Base-by-base conservation (phyloP, 768 basidiomycete species). In the Boletellus emodensis region DNA sequence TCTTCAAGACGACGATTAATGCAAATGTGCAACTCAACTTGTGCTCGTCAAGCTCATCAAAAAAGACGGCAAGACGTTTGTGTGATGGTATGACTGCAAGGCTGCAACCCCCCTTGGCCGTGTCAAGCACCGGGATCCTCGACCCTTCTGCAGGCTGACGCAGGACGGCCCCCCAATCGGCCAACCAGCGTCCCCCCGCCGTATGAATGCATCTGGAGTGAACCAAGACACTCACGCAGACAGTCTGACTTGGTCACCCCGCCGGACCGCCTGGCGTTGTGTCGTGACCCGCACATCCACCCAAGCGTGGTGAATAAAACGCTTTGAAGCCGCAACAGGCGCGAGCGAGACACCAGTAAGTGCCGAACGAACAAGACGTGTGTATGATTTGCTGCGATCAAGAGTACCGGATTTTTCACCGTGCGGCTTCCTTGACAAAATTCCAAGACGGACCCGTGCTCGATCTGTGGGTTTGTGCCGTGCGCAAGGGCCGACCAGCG, bases 151-250 rank as follows among this genome's bases (percentile, higher is more conserved):
- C 24, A 48, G 37, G 47, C 45, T 37, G 10, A 32, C 18, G 28
- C 11, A 47, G 24, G 46, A 40, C 17, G 20, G 39, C 49, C 18
- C 52, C 44, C 14, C 44, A 42, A 50, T 45, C 3, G 45, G 39
- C 43, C 45, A 39, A 46, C 12, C 48, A 42, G 52, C 61, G 54
- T 61, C 51, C 64, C 63, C 62, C 50, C 45, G n/a, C 34, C 54
- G 40, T 46, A 55, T 66, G 58, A 56, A 54, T 53, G 52, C 51
- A 49, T 53, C 28, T 53, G 35, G 60, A 65, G 60, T 65, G 63
- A 65, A 55, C 44, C 63, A 65, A 67, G 61, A 63, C 65, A 62
- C 64, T 65, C 65, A 61, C 65, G 26, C 37, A 43, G 35, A 47
- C 45, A 40, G 54, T 54, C 11, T 65, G 53, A 61, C 52, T 35